Conservation (phyloP, 2,329 filamentous ascomycete species). For the Hypoxylon rubiginosum region DNA sequence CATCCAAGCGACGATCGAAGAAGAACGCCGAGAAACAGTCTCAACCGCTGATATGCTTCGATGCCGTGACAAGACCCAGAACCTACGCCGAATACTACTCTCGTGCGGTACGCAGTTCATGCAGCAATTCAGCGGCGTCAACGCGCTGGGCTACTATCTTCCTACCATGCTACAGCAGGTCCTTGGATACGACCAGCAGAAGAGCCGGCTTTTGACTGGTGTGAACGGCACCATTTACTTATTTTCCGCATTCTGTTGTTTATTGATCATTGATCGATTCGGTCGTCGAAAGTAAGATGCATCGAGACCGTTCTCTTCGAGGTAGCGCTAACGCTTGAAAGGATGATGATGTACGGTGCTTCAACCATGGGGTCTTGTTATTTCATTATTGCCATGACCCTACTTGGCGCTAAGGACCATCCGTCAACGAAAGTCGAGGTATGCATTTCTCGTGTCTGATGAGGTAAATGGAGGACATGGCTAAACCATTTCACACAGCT, state of each 20-base stretch:
- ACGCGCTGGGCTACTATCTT: conserved; percentile 59
- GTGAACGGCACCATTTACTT: conserved; percentile 60
- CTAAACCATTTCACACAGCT: not conserved
- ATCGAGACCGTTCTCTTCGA: not conserved
- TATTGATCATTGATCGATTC: conserved; percentile 55
- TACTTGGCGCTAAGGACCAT: not conserved
- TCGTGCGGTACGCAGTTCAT: conserved; percentile 62
- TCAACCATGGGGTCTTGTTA: conserved; percentile 48
- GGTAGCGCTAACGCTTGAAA: not conserved
- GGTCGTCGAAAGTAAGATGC: conserved; percentile 54
- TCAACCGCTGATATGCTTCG: conserved; percentile 51
- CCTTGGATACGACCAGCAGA: conserved; percentile 64
- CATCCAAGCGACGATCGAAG: conserved; percentile 52
- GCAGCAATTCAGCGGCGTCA: conserved; percentile 60
- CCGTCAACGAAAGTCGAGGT: not conserved
- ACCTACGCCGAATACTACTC: conserved; percentile 53
- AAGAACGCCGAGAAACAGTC: conserved; percentile 51
- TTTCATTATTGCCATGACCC: conserved; percentile 3
- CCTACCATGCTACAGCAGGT: conserved; percentile 68
- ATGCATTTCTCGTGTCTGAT: not conserved
- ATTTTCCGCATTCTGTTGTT: conserved; percentile 51
- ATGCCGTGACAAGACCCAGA: conserved; percentile 55
- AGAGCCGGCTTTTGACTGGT: conserved; percentile 67
- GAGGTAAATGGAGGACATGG: not conserved
- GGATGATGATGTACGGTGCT: conserved; percentile 51